Conservation (phyloP, 441 rosid species). For the Arabidopsis hybrid region DNA sequence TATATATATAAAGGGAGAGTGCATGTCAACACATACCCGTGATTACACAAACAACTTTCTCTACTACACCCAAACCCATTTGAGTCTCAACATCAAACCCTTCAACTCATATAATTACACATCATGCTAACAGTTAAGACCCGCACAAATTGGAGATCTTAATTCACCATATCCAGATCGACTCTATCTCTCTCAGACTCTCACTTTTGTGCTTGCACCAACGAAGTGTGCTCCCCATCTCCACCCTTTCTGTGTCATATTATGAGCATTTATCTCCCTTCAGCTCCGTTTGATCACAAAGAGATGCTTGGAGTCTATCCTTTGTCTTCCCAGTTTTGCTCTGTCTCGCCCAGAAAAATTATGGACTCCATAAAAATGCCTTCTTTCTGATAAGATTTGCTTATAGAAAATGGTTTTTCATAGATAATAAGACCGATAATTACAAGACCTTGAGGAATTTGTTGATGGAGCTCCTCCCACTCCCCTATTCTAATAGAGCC, state of each 20-base stretch:
- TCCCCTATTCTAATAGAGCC: no score
- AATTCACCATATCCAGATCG: slow-evolving; percentile 7
- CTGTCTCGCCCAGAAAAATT: slow-evolving; percentile 10
- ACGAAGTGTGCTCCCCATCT: slow-evolving; percentile 2
- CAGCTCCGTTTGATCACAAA: slow-evolving; percentile 5
- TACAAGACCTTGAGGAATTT: no score
- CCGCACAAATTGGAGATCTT: slow-evolving; percentile 6
- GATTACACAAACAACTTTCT: slow-evolving; percentile 23
- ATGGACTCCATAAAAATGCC: neutral
- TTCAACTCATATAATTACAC: slow-evolving; percentile 21
- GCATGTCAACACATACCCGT: slow-evolving; percentile 5
- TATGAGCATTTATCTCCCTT: neutral
- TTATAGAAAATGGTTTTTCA: no score
- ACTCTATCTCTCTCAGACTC: neutral
- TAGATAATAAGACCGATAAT: no score
- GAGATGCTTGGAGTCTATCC: slow-evolving; percentile 14
- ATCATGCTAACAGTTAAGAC: slow-evolving; percentile 12
- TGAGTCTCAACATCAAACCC: neutral
- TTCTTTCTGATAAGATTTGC: neutral
- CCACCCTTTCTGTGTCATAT: slow-evolving; percentile 26
- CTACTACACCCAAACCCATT: slow-evolving; percentile 21
- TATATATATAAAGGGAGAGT: neutral
- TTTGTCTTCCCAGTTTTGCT: slow-evolving; percentile 13
- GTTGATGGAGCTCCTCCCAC: no score
- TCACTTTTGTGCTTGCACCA: neutral